Evolutionary conservation across 768 basidiomycete genomes (phyloP).

Genomic region (Leucosporidium yakuticum): DNA sequence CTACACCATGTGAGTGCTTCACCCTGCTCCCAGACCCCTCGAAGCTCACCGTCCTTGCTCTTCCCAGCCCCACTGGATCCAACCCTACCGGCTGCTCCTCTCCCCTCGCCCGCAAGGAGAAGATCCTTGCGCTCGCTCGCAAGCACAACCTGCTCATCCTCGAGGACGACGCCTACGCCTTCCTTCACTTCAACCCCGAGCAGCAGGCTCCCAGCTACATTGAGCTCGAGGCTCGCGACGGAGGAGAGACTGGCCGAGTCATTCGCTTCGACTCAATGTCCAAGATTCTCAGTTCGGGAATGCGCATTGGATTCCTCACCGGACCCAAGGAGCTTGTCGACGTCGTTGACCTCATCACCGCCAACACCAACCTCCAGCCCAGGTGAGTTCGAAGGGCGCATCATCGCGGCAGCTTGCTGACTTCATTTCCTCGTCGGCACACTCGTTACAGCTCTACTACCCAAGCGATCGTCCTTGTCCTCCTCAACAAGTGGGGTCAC

Average conservation of each 20-base stretch:
- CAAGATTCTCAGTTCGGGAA: slow-evolving; percentile 63
- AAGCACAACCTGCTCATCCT: slow-evolving; percentile 74
- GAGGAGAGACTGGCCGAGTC: slow-evolving; percentile 64
- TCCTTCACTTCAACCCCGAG: slow-evolving; percentile 62
- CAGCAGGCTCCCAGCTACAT: slow-evolving; percentile 66
- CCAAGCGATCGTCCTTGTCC: slow-evolving; percentile 54
- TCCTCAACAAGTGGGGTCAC: slow-evolving; percentile 68
- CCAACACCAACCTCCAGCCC: slow-evolving; percentile 50
- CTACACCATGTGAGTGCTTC: slow-evolving; percentile 56
- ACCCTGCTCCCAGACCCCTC: not conserved
- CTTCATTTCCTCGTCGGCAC: not conserved
- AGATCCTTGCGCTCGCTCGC: slow-evolving; percentile 57
- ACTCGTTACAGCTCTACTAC: slow-evolving; percentile 27
- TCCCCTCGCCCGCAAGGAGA: slow-evolving; percentile 59
- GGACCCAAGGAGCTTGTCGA: slow-evolving; percentile 64
- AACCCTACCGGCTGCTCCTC: slow-evolving; percentile 82
- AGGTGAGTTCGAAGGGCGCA: slow-evolving; percentile 3
- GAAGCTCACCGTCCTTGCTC: not conserved
- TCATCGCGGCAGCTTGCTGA: slow-evolving; percentile 40
- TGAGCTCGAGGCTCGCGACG: slow-evolving; percentile 62
- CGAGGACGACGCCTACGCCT: slow-evolving; percentile 56
- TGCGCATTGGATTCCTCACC: slow-evolving; percentile 73
- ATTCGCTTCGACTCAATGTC: slow-evolving; percentile 84
- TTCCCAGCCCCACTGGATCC: slow-evolving; percentile 56
- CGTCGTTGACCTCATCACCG: slow-evolving; percentile 65